These are phyloP conservation scores for Ocimum tenuiflorum DNA, from an alignment of 257 asterid genomes.

Conservation along the genomic window DNA sequence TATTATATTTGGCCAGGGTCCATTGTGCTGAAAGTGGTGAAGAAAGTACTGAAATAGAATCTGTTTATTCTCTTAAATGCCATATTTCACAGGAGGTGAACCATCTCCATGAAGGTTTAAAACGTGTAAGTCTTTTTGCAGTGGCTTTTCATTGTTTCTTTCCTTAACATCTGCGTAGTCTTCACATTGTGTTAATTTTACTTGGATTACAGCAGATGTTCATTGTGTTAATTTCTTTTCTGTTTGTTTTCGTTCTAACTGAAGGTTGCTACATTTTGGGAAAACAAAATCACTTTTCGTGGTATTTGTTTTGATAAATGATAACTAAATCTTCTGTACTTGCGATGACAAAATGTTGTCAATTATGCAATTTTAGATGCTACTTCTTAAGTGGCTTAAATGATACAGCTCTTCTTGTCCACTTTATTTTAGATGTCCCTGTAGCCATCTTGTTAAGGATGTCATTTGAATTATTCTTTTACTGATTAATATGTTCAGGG, in stretches of 20 bases:
- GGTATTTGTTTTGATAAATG: background rate
- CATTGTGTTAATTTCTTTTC: background rate
- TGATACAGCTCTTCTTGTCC: constrained; percentile 10
- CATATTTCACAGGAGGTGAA: constrained; percentile 99
- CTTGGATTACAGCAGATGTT: constrained; percentile 1
- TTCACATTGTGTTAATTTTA: constrained; percentile 3
- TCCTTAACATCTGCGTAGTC: constrained; percentile 1
- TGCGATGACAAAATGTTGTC: constrained; percentile 5
- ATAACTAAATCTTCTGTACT: background rate
- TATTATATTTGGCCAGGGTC: constrained; percentile 50
- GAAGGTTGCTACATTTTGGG: background rate
- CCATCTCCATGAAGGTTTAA: constrained; percentile 94
- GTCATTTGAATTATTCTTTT: constrained; percentile 6
- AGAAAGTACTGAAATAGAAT: constrained; percentile 83
- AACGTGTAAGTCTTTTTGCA: constrained; percentile 63
- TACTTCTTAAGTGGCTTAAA: background rate
- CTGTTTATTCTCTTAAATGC: constrained; percentile 91
- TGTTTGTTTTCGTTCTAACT: background rate
- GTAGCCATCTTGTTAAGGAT: constrained; percentile 11
- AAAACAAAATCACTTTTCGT: background rate
- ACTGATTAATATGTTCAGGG: constrained; percentile 44
- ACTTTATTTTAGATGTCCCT: background rate
- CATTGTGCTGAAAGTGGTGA: constrained; percentile 99
- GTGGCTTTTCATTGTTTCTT: background rate
- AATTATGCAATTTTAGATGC: too few species aligned